Percentiles rank a stretch among this genome's conserved stretches.
Evolutionary conservation across 2,329 filamentous ascomycete species (phyloP).

Genomic region (Cryphonectria parasitica): DNA sequence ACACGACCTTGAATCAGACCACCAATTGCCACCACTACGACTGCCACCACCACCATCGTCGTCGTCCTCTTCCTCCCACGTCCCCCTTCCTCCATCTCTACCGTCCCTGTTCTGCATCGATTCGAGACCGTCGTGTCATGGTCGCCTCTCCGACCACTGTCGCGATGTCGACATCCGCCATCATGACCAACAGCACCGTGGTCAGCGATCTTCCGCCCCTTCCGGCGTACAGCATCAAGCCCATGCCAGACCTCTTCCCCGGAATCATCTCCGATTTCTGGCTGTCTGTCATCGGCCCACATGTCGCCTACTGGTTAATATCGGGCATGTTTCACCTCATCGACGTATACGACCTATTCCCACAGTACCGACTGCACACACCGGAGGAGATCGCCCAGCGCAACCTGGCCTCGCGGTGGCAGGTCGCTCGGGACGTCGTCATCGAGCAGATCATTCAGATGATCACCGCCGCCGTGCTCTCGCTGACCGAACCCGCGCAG

Average conservation of each 20-base stretch:
- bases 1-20: slow-evolving; percentile 2
- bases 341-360: slow-evolving; percentile 83
- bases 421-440: slow-evolving; percentile 88
- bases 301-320: slow-evolving; percentile 85
- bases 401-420: slow-evolving; percentile 82
- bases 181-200: slow-evolving; percentile 57
- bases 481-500: slow-evolving; percentile 73
- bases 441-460: slow-evolving; percentile 92
- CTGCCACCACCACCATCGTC: background rate
- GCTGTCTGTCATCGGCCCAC: slow-evolving; percentile 74
- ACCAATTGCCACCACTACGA: background rate
- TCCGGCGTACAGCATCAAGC: slow-evolving; percentile 75
- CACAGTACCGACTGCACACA: slow-evolving; percentile 91
- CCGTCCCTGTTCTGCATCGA: background rate
- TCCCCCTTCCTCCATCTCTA: slow-evolving; percentile 10
- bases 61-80: background rate
- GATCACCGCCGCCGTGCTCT: slow-evolving; percentile 67
- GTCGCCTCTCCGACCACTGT: slow-evolving; percentile 44
- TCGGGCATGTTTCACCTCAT: slow-evolving; percentile 87
- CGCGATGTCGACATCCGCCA: slow-evolving; percentile 44
- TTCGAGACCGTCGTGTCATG: slow-evolving; percentile 38
- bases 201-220: slow-evolving; percentile 77
- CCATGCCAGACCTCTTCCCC: slow-evolving; percentile 72
- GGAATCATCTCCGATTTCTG: slow-evolving; percentile 77
- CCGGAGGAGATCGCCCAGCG: slow-evolving; percentile 87